phyloP scores from a whole-genome alignment of 2,329 filamentous ascomycete genomes.

The Trichoderma gracile region DNA sequence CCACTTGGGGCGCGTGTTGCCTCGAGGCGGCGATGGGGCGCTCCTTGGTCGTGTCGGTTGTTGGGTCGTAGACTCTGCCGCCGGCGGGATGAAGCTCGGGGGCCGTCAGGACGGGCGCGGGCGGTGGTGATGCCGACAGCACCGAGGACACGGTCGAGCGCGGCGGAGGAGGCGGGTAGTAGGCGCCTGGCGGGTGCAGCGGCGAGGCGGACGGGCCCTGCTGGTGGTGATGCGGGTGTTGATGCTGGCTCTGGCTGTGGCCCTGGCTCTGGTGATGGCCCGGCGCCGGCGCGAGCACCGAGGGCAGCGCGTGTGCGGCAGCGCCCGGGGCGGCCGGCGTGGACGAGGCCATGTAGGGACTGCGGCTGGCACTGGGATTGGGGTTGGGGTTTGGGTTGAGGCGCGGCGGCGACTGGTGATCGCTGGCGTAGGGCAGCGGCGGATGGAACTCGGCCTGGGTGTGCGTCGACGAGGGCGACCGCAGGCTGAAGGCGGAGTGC shows the following conservation, averaged over 20 bases:
- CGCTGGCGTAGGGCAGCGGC: constrained; percentile 34
- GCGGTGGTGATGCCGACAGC: constrained; percentile 32
- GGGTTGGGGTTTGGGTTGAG: constrained; percentile 30
- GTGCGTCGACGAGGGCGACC: constrained; percentile 48
- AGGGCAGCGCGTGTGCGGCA: constrained; percentile 36
- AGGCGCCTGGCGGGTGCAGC: constrained; percentile 46
- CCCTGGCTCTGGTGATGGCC: constrained; percentile 33
- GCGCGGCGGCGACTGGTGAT: constrained; percentile 37
- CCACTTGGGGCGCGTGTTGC: constrained; percentile 47
- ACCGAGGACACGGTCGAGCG: constrained; percentile 12
- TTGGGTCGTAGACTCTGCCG: constrained; percentile 56
- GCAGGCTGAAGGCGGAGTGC: constrained; percentile 50
- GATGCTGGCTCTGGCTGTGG: neutral
- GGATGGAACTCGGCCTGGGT: constrained; percentile 45
- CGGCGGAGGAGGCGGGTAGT: constrained; percentile 39
- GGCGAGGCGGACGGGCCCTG: constrained; percentile 43
- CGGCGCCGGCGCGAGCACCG: constrained; percentile 31
- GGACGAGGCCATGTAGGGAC: constrained; percentile 43
- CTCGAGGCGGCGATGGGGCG: constrained; percentile 52
- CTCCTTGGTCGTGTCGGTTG: constrained; percentile 52
- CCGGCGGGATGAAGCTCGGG: constrained; percentile 35
- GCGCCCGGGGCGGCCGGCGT: constrained; percentile 32
- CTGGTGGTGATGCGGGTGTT: neutral
- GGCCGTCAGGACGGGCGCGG: neutral
- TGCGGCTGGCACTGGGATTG: constrained; percentile 28